Evolutionary conservation across 2,329 filamentous ascomycete genomes (phyloP).

Genomic region (Calonectria naviculata): DNA sequence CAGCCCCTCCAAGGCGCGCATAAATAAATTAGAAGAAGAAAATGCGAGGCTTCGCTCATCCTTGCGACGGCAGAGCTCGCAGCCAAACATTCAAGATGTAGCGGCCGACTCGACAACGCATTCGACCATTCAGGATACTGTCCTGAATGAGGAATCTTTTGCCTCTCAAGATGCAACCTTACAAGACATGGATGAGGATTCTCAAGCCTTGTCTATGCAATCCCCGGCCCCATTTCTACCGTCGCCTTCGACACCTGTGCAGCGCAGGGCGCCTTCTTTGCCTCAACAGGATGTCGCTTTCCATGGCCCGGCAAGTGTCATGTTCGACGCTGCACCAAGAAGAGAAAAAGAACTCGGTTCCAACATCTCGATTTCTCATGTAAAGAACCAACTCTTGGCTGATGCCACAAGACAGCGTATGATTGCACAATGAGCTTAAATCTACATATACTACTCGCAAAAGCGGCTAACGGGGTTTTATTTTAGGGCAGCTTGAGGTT

Average conservation of each 20-base stretch:
- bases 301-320: slow-evolving; percentile 35
- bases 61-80: slow-evolving; percentile 24
- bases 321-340: slow-evolving; percentile 14
- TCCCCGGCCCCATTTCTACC: neutral
- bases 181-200: neutral
- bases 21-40: slow-evolving; percentile 48
- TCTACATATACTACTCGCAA: too few relatives aligned
- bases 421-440: slow-evolving; percentile 26
- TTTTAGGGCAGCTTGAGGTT: slow-evolving; percentile 58
- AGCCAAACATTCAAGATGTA: neutral
- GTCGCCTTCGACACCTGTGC: neutral
- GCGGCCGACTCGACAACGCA: neutral
- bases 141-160: neutral
- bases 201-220: neutral
- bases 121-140: neutral
- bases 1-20: slow-evolving; percentile 43
- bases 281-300: slow-evolving; percentile 31
- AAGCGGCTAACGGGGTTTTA: neutral
- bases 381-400: slow-evolving; percentile 28
- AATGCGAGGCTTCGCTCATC: slow-evolving; percentile 48
- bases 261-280: neutral
- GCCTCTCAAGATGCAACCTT: neutral
- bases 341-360: neutral
- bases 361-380: neutral
- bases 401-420: slow-evolving; percentile 30